A percentile compares a stretch with the other conserved stretches of the same genome.
These are phyloP conservation scores for Diplogelasinospora grovesii DNA, from an alignment of 495 filamentous ascomycete species.

Conservation along the genomic window DNA sequence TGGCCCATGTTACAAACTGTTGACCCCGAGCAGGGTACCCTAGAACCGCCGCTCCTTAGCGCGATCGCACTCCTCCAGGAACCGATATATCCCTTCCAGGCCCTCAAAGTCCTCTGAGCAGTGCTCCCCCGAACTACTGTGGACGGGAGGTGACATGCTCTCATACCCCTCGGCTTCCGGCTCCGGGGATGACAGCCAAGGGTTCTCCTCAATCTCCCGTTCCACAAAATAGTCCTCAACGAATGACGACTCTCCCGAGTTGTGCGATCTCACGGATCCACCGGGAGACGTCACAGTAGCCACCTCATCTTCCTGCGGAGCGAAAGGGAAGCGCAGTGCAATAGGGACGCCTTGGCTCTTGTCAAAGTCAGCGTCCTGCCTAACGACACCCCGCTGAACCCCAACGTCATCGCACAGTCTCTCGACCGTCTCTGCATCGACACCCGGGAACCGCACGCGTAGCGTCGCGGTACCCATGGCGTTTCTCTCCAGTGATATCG, in stretches of 20 bases:
- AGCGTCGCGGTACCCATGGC: constrained; percentile 46
- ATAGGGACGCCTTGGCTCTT: constrained; percentile 54
- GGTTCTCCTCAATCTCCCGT: constrained; percentile 34
- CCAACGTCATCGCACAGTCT: constrained; percentile 80
- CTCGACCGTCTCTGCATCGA: constrained; percentile 78
- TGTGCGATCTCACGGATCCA: constrained; percentile 38
- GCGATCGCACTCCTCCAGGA: constrained; percentile 78
- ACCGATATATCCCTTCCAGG: constrained; percentile 77
- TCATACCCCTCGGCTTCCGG: constrained; percentile 44
- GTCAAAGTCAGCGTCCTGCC: constrained; percentile 72
- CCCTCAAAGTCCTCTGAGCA: constrained; percentile 62
- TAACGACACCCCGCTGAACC: constrained; percentile 65
- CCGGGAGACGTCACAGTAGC: constrained; percentile 45
- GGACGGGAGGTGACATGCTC: constrained; percentile 39
- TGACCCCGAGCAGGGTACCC: too few relatives aligned
- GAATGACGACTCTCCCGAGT: constrained; percentile 34
- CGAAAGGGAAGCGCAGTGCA: constrained; percentile 80
- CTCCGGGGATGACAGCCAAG: constrained; percentile 37
- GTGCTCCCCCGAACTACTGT: constrained; percentile 34
- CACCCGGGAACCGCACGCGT: constrained; percentile 83
- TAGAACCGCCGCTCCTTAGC: constrained; percentile 41
- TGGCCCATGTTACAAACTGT: too few relatives aligned
- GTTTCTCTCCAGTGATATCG: constrained; percentile 60
- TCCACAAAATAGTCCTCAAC: constrained; percentile 29
- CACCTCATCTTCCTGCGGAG: constrained; percentile 51